A percentile compares a stretch with the other conserved stretches of the same genome.
phyloP scores from a whole-genome alignment of 768 basidiomycete genomes.

The Hydnum rufescens region DNA sequence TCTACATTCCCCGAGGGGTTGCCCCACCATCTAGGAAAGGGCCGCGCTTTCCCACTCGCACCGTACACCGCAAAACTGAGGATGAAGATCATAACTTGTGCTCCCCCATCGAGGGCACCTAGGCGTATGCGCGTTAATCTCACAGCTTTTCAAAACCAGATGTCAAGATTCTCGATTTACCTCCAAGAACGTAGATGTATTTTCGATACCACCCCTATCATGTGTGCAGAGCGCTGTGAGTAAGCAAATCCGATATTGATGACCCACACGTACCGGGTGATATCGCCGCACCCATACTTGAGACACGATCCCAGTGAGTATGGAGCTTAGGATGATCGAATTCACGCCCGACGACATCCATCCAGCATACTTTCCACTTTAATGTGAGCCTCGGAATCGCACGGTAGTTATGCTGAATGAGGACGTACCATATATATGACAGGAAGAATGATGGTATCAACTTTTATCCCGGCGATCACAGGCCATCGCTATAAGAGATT shows the following conservation, averaged over 20 bases:
- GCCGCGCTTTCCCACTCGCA: constrained; percentile 28
- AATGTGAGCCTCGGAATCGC: neutral
- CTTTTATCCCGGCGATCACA: constrained; percentile 30
- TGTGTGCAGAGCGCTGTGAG: neutral
- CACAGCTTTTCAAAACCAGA: too few relatives aligned
- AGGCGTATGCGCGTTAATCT: constrained; percentile 9
- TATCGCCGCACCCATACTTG: constrained; percentile 37
- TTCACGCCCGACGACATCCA: constrained; percentile 31
- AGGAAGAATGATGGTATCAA: constrained; percentile 33
- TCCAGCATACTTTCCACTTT: constrained; percentile 3
- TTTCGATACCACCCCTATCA: neutral
- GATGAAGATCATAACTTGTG: constrained; percentile 44
- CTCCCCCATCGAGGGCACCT: constrained; percentile 45
- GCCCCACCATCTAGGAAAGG: constrained; percentile 24
- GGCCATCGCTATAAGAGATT: constrained; percentile 27
- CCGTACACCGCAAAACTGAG: constrained; percentile 47
- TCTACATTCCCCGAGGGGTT: neutral
- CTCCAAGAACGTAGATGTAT: constrained; percentile 1
- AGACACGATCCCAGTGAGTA: constrained; percentile 35
- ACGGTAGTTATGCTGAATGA: neutral
- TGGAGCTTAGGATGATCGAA: constrained; percentile 28
- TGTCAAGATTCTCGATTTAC: neutral
- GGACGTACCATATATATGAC: neutral
- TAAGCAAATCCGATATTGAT: constrained; percentile 26
- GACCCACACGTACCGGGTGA: constrained; percentile 44